These are phyloP conservation scores for Astrothelium macrocarpum DNA, from an alignment of 495 filamentous ascomycete species.

Conservation along the genomic window DNA sequence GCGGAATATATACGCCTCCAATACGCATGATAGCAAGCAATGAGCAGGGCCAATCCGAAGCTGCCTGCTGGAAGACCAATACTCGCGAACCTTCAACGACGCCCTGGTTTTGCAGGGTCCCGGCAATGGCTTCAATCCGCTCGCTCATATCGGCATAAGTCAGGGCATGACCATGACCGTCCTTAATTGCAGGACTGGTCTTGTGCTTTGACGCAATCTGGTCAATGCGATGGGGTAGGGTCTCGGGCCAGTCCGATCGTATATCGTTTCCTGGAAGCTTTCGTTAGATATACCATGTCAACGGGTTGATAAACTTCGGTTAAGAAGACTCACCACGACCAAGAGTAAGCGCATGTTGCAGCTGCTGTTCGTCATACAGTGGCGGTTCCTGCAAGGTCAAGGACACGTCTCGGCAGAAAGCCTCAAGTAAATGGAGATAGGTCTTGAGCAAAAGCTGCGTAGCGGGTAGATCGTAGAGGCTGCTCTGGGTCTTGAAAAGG, in stretches of 20 bases:
- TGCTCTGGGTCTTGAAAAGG: neutral
- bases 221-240: constrained; percentile 32
- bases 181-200: neutral
- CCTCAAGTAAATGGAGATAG: neutral
- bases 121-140: neutral
- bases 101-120: neutral
- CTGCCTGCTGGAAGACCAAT: constrained; percentile 28
- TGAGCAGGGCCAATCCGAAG: constrained; percentile 39
- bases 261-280: neutral
- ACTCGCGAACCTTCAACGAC: constrained; percentile 10
- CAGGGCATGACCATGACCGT: neutral
- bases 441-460: neutral
- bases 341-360: constrained; percentile 14
- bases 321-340: constrained; percentile 21
- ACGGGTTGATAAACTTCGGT: too few relatives aligned
- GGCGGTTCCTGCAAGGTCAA: neutral
- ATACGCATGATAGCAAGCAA: constrained; percentile 44
- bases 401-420: neutral
- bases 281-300: too few relatives aligned
- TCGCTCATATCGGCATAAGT: neutral
- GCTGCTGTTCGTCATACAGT: constrained; percentile 7
- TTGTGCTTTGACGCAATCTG: constrained; percentile 8
- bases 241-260: constrained; percentile 26
- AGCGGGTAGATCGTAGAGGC: neutral
- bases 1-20: constrained; percentile 43